Percentiles rank a stretch among this genome's conserved stretches.
Evolutionary conservation across 139 green algal genomes (phyloP).

Genomic region (Nannochloris sp.): DNA sequence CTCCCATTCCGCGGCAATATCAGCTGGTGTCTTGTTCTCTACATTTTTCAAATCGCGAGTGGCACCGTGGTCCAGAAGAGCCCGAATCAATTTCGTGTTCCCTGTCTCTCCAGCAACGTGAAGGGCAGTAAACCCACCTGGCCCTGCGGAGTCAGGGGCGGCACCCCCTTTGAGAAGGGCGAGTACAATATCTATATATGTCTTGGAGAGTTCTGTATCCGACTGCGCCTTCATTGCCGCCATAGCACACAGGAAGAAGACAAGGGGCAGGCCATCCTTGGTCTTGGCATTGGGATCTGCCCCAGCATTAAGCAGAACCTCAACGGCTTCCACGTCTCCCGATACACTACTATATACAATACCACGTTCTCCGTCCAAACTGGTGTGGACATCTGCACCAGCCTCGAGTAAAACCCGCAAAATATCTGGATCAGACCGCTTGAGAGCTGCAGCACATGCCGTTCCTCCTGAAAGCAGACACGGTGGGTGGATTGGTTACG

Average conservation of each 20-base stretch:
- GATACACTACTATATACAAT: neutral
- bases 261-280: conserved; percentile 1
- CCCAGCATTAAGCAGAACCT: neutral
- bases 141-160: neutral
- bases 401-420: neutral
- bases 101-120: conserved; percentile 9
- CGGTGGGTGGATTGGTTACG: neutral
- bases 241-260: conserved; percentile 8
- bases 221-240: conserved; percentile 7
- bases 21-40: conserved; percentile 4
- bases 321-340: neutral
- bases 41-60: neutral
- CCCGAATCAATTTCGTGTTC: neutral
- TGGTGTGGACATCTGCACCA: neutral
- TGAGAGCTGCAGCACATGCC: neutral
- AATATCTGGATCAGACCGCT: neutral
- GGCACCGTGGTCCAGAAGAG: neutral
- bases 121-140: conserved; percentile 14
- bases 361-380: neutral
- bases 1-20: conserved; percentile 7
- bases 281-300: conserved; percentile 3
- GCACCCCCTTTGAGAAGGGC: neutral
- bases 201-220: neutral
- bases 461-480: neutral
- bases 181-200: neutral